Percentiles rank a stretch among this genome's conserved stretches.
Evolutionary conservation across 352 stramenopile species (phyloP).

Genomic region (Globisporangium carolinianum): DNA sequence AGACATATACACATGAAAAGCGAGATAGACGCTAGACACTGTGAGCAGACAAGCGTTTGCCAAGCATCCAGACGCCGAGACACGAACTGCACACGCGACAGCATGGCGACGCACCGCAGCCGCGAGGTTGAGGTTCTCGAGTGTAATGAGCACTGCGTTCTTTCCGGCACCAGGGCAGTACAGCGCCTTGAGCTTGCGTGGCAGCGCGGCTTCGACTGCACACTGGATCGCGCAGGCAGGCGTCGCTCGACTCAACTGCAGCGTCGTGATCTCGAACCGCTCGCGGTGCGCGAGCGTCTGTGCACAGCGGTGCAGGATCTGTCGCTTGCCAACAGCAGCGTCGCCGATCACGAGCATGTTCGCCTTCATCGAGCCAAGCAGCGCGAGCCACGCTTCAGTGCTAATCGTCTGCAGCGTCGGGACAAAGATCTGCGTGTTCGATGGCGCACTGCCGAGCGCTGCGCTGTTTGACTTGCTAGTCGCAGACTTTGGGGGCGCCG

Average conservation of each 20-base stretch:
- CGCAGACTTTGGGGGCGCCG: no score
- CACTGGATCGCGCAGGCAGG: constrained; percentile 27
- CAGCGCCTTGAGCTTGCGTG: constrained; percentile 45
- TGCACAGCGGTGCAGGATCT: constrained; percentile 31
- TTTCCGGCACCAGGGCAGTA: constrained; percentile 49
- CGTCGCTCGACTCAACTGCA: constrained; percentile 27
- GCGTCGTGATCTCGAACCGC: constrained; percentile 19
- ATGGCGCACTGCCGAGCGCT: constrained; percentile 1
- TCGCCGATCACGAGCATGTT: constrained; percentile 47
- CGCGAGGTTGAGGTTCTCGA: constrained; percentile 63
- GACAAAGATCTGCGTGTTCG: constrained; percentile 33
- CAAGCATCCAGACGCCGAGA: no score
- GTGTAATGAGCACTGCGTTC: constrained; percentile 25
- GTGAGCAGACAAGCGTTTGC: no score
- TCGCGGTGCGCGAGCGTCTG: constrained; percentile 25
- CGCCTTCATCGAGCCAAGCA: constrained; percentile 28
- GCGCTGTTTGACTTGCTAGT: background rate
- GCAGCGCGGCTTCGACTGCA: constrained; percentile 29
- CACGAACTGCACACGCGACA: no score
- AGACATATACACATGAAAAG: no score
- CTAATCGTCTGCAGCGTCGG: constrained; percentile 31
- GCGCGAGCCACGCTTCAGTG: constrained; percentile 27
- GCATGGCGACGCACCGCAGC: constrained; percentile 20
- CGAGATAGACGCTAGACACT: no score
- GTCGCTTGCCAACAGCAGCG: constrained; percentile 42